A percentile compares a stretch with the other conserved stretches of the same genome.
phyloP scores from a whole-genome alignment of 331 rosid genomes.

The Cydonia oblonga region DNA sequence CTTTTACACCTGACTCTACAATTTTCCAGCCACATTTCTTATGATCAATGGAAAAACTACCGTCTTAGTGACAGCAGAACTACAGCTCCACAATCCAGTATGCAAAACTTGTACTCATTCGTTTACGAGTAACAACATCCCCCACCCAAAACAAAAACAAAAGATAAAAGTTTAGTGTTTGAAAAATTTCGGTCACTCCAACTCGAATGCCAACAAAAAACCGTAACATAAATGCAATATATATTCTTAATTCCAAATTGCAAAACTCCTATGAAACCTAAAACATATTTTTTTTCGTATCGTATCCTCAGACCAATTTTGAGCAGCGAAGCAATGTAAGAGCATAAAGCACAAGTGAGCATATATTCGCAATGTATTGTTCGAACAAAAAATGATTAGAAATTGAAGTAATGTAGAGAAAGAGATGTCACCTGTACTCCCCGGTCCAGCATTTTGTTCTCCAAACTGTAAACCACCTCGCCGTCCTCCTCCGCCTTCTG shows the following conservation, averaged over 20 bases:
- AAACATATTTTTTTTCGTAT: not conserved
- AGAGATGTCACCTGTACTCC: constrained; percentile 59
- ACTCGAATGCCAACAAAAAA: not conserved
- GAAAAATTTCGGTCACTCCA: not conserved
- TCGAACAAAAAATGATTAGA: not conserved
- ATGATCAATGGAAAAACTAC: not conserved
- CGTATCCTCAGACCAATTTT: not conserved
- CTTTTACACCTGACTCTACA: not conserved
- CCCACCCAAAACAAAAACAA: not conserved
- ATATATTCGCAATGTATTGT: not conserved
- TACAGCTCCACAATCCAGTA: not conserved
- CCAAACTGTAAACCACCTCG: constrained; percentile 57
- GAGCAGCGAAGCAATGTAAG: not conserved
- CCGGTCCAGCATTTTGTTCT: constrained; percentile 67
- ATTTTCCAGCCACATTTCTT: not conserved
- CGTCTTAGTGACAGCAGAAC: not conserved
- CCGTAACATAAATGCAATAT: not conserved
- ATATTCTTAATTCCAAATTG: not conserved
- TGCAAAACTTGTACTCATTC: not conserved
- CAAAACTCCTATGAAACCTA: not conserved
- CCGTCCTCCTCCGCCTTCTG: constrained; percentile 52
- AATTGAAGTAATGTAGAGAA: not conserved
- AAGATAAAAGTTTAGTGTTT: not conserved
- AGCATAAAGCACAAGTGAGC: not conserved
- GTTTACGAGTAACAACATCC: not conserved